Base-by-base conservation (phyloP, 129 eudicot genomes). In the Heracleum sosnowskyi region DNA sequence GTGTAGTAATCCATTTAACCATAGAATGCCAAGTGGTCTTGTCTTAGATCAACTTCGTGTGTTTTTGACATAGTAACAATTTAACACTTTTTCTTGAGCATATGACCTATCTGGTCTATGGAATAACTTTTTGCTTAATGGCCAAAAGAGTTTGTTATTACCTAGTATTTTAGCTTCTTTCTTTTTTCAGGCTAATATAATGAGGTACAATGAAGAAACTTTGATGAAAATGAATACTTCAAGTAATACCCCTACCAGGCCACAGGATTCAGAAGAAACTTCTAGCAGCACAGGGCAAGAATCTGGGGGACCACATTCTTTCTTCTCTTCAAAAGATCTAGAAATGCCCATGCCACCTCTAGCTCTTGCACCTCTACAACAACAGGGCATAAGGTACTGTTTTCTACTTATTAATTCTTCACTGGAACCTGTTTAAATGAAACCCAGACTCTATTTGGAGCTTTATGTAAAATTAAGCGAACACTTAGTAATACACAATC, bases 261-360 rank as follows among this genome's bases (percentile, higher is more conserved):
- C 85, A 31, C 34, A 66, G 74, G 77, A 82, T 70, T 77, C 88
- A 26, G 46, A 77, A 20, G 83, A 81, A 76, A 79, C 85, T 79
- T 75, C 88, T 55, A 79, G 49, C 62, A 33, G 79, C 72, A 77
- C 40, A 77, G 80, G 71, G 33, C 85, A 66, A 57, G 92, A 83
- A 36, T 77, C 82, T 79, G 83, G 77, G 33, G 86, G 79, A 37
- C 82, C 86, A 34, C 77, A 73, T n/a, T 84, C 90, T 79, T 69
- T 79, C 41, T 80, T 85, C 77, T 83, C 93, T 64, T 77, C 86
- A 37, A 84, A 78, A 20, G 98, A 95, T 87, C 62, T 88, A 69
- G 96, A 91, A 81, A 83, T 95, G 87, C 95, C 96, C 74, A 92
- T 95, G 97, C 99, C 97, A 75, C 99, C 99, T 74, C 78, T 85